Conservation (phyloP, 306 rosid genomes). For the Astragalus membranaceus region DNA sequence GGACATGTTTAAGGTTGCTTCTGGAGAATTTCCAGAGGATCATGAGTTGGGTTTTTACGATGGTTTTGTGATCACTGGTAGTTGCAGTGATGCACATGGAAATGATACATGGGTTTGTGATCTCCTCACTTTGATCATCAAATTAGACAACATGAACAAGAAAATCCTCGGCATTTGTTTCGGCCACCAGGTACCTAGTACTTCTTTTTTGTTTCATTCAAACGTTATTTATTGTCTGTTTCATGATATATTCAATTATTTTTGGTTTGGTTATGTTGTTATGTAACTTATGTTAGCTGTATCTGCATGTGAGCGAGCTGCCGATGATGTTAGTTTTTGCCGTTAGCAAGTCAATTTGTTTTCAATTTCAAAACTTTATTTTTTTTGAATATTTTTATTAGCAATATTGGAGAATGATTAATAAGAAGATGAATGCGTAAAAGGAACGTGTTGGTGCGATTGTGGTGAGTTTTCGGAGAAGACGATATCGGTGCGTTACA, state of each 20-base stretch:
- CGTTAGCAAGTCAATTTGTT: background rate
- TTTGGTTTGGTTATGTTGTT: background rate
- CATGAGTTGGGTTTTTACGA: conserved; percentile 42
- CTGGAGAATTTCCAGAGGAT: conserved; percentile 61
- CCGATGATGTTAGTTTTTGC: background rate
- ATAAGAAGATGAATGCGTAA: background rate
- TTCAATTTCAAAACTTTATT: background rate
- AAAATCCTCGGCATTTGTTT: conserved; percentile 85
- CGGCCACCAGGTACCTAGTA: conserved; percentile 63
- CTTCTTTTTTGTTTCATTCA: no score
- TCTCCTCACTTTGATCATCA: conserved; percentile 44
- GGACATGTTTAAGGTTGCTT: conserved; percentile 58
- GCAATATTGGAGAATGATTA: no score
- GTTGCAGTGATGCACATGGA: conserved; percentile 78
- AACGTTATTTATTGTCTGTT: no score
- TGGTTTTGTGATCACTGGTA: conserved; percentile 82
- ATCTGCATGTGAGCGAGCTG: no score
- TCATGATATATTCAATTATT: no score
- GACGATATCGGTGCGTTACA: background rate
- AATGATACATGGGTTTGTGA: conserved; percentile 63
- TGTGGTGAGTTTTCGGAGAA: no score
- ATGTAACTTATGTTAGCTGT: no score
- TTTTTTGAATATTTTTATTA: background rate
- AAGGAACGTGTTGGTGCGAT: background rate
- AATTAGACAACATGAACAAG: conserved; percentile 48